These are phyloP conservation scores for Emericellopsis cladophorae DNA, from an alignment of 2,329 filamentous ascomycete species.

Conservation along the genomic window DNA sequence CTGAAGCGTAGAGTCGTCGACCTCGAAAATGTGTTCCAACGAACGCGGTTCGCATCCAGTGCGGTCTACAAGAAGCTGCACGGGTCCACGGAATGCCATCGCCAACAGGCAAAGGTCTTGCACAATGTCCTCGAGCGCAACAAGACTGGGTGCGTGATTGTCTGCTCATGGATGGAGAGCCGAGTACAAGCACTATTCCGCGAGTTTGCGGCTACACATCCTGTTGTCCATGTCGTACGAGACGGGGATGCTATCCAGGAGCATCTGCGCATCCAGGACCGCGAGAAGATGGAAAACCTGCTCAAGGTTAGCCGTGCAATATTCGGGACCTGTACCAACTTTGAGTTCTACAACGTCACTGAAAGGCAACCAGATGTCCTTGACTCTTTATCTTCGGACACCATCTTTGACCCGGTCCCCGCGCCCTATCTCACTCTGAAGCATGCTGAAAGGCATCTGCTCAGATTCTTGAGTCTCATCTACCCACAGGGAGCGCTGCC, in stretches of 20 bases:
- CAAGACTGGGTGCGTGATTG: conserved; percentile 50
- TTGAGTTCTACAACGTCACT: conserved; percentile 66
- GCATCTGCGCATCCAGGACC: conserved; percentile 44
- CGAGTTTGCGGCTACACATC: conserved; percentile 50
- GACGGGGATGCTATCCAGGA: conserved; percentile 51
- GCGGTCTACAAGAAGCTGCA: conserved; percentile 50
- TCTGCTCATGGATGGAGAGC: conserved; percentile 60
- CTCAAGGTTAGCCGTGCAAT: conserved; percentile 43
- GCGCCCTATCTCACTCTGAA: conserved; percentile 56
- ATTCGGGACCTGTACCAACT: conserved; percentile 55
- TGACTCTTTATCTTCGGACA: conserved; percentile 1
- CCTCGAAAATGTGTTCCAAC: conserved; percentile 54
- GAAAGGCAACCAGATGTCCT: conserved; percentile 29
- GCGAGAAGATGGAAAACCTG: conserved; percentile 43
- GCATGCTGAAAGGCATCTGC: conserved; percentile 54
- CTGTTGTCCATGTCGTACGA: conserved; percentile 58
- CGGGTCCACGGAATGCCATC: conserved; percentile 49
- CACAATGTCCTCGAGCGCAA: conserved; percentile 46
- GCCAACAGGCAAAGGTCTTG: conserved; percentile 49
- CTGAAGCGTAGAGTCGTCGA: conserved; percentile 58
- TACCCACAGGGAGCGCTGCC: conserved; percentile 41
- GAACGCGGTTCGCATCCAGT: conserved; percentile 48
- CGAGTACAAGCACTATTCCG: conserved; percentile 46
- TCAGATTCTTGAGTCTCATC: conserved; percentile 53
- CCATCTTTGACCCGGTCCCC: conserved; percentile 9